phyloP scores from a whole-genome alignment of 2,329 filamentous ascomycete genomes.

The Aspergillus bombycis region DNA sequence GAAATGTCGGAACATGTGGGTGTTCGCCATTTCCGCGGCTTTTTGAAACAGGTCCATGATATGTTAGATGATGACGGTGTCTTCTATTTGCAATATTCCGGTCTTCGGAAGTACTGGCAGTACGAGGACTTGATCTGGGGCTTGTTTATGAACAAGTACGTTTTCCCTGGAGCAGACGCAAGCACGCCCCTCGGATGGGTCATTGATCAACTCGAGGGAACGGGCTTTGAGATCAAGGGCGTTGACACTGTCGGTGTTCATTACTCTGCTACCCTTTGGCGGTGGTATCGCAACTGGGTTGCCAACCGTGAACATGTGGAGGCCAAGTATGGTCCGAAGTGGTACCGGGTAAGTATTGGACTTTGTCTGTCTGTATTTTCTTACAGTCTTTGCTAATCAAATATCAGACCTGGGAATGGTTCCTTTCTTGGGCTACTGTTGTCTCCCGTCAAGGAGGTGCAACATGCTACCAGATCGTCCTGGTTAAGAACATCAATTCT shows the following conservation, averaged over 20 bases:
- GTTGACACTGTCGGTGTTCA: slow-evolving; percentile 94
- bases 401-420: slow-evolving; percentile 81
- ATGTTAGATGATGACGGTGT: slow-evolving; percentile 97
- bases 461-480: slow-evolving; percentile 82
- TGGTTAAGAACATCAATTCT: slow-evolving; percentile 89
- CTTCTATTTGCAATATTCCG: slow-evolving; percentile 94
- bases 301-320: slow-evolving; percentile 89
- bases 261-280: slow-evolving; percentile 95
- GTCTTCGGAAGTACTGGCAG: slow-evolving; percentile 92
- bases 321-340: slow-evolving; percentile 91
- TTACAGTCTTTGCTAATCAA: neutral
- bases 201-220: slow-evolving; percentile 79
- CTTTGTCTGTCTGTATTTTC: neutral
- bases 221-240: slow-evolving; percentile 87
- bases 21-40: slow-evolving; percentile 80
- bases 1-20: slow-evolving; percentile 99
- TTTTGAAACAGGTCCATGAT: slow-evolving; percentile 84
- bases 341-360: slow-evolving; percentile 81
- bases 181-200: slow-evolving; percentile 90
- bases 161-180: slow-evolving; percentile 96
- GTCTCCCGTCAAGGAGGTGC: slow-evolving; percentile 80
- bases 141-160: slow-evolving; percentile 99
- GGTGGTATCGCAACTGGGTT: slow-evolving; percentile 99
- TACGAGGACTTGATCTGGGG: slow-evolving; percentile 98
- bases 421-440: slow-evolving; percentile 86